Evolutionary conservation across 2,329 filamentous ascomycete genomes (phyloP), one percentile per base, ranked within the genome.

Genomic region (Gaeumannomyces tritici): DNA sequence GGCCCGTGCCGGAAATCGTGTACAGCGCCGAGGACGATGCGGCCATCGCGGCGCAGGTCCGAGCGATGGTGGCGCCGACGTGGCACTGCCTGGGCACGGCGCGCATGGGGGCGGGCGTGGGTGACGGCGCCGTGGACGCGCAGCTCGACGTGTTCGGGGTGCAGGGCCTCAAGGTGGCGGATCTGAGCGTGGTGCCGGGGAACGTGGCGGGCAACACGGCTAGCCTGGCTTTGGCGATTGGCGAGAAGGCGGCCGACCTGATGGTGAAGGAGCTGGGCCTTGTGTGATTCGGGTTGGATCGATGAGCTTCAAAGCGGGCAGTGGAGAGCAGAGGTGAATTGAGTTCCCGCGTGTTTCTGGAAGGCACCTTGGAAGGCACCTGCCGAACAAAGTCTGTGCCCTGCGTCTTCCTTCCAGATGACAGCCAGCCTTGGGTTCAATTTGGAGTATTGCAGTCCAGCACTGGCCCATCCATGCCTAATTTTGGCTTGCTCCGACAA

Each of bases 191-290:
- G 21, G 64, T 66, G 61, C 73, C 74, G 1, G 62, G 67, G 62
- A 77, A 77, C 55, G 73, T 79, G 18, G 69, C 65, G 62, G 68
- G 74, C 0, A 83, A 83, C 63, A 82, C 80, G 1, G 77, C 78
- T 57, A 79, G 77, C 54, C 79, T 77, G 1, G 80, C 80, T 0
- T 68, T 82, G 21, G 63, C 77, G 21, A 70, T 83, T 35, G 80
- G 80, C 1, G 80, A 83, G 71, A 78, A 75, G 69, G 76, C 73
- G 3, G 75, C 76, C 0, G 75, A 75, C 63, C 76, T 79, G 55
- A 71, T 78, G 24, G 24, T 21, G 31, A 21, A n/a, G 29, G 57
- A 59, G 57, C 12, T 59, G 18, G 57, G 57, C 42, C n/a, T n/a
- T 8, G 42, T n/a, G 31, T 33, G 29, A 5, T 31, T 4, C 29